Evolutionary conservation across 2,329 filamentous ascomycete genomes (phyloP).

Genomic region (Sporothrix sp.): DNA sequence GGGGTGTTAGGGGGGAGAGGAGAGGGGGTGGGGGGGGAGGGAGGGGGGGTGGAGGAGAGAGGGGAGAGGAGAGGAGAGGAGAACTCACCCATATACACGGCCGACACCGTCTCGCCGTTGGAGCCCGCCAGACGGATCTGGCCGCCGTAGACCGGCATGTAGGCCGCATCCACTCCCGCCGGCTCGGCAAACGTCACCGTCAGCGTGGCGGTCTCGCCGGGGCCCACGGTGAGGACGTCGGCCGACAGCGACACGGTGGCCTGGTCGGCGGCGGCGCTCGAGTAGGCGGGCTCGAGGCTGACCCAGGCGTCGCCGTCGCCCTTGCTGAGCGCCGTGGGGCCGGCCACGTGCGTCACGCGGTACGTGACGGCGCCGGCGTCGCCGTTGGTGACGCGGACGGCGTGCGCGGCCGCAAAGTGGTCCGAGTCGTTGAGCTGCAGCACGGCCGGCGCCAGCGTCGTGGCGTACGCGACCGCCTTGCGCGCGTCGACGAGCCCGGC

Average conservation of each 20-base stretch:
- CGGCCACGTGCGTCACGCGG: constrained; percentile 9
- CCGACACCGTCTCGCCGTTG: constrained; percentile 25
- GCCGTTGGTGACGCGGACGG: constrained; percentile 7
- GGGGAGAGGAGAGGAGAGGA: neutral
- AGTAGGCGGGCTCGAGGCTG: constrained; percentile 7
- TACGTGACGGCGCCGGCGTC: constrained; percentile 7
- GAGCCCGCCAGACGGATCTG: constrained; percentile 25
- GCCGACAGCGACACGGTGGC: neutral
- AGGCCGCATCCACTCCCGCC: constrained; percentile 16
- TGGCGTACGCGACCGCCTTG: constrained; percentile 13
- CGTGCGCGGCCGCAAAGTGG: constrained; percentile 11
- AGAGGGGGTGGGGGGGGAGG: no score
- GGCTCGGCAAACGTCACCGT: constrained; percentile 8
- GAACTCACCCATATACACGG: constrained; percentile 23
- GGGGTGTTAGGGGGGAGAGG: neutral
- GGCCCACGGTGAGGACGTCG: neutral
- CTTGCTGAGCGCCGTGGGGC: constrained; percentile 8
- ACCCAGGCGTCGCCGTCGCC: constrained; percentile 14
- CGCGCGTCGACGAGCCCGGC: constrained; percentile 15
- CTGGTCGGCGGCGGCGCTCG: neutral
- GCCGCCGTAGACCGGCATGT: constrained; percentile 27
- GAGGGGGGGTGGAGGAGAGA: no score
- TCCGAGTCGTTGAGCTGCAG: constrained; percentile 15
- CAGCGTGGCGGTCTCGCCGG: constrained; percentile 6
- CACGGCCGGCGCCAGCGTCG: constrained; percentile 2